Base-by-base conservation (phyloP, 179 eudicot genomes). In the Drosera spatulata region DNA sequence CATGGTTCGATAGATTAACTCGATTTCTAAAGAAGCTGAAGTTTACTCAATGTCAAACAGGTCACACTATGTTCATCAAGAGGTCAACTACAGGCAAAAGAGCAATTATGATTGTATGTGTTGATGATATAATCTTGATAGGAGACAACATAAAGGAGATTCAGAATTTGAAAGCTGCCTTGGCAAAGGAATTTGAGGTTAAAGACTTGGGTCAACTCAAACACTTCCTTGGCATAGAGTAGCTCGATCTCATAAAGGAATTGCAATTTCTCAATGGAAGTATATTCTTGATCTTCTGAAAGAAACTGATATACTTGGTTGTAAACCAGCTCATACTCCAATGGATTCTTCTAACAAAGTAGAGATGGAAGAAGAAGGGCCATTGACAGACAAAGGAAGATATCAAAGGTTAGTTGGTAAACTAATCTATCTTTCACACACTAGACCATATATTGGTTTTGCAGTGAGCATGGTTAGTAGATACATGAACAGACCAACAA, bases 181-280 rank as follows among this genome's bases (percentile, higher is more conserved):
- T 59, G 0, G 13, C 50, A 7, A 5, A 3, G 7, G 42, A 48
- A 60, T 60, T 60, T 60, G 53, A 60, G 5, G 15, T 60, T 2
- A 60, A 46, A 5, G 49, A 60, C 7, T 22, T 60, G 10, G 54
- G 53, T 2, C 5, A 4, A 33, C 9, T 60, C 13, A 12, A 39
- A 14, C 49, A 48, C 5, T 46, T 60, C 14, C 14, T 48, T 46
- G 63, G 54, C 2, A 60, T 60, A 9, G 13, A 60, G 55, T 60
- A 7, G 54, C 63, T 5, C 11, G 54, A 5, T 47, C 63, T n/a
- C n/a, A n/a, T n/a, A 22, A 47, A 47, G 10, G 13, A 42, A 3
- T 6, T 53, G 14, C 22, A 2, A 12, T 60, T 7, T 49, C 54
- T 49, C 63, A 49, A 48, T 1, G 49, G 12, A 60, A 60, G 14